Evolutionary conservation across 73 alveolate genomes (phyloP), one percentile per base, ranked within the genome.

Genomic region (Durusdinium trenchii): DNA sequence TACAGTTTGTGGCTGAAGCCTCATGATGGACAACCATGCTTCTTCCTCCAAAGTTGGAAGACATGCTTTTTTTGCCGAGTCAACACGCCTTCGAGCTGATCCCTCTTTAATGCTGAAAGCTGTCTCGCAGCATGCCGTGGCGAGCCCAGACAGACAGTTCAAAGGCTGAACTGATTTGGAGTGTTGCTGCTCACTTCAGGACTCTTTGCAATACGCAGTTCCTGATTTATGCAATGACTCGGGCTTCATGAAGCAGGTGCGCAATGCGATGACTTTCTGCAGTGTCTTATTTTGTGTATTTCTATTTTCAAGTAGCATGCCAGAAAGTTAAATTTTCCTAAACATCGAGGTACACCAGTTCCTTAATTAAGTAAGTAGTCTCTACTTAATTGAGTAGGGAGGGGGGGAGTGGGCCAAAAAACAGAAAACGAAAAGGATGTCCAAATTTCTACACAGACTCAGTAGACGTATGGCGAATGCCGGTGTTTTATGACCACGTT

Each of bases 161-260:
- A n/a, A n/a, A n/a, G n/a, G n/a, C n/a, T n/a, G n/a, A n/a, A n/a
- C n/a, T n/a, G n/a, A n/a, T 60, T 60, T 60, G 73, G 1, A 32
- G 30, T 0, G 73, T 23, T 60, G n/a, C 69, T 57, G 23, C 69
- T 57, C 30, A 32, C 73, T 38, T 45, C 48, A 90, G 96, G 98
- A 91, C 20, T 76, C 98, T 38, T 52, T 91, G 45, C 98, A 67
- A 54, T 69, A 43, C n/a, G 98, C 98, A 0, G 45, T 61, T 35
- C 76, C 54, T 43, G 48, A 18, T 6, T 54, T 91, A 45, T 45
- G 81, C 60, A 9, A 38, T 50, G 62, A 69, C 48, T 40, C 52
- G 45, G 78, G 60, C 61, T 91, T 91, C 98, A 91, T 91, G 98
- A 45, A 91, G 78, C 98, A 91, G 98, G 96, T 50, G 57, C 16